phyloP scores from a whole-genome alignment of 208 protist species.

The Trichomonas gallinae region DNA sequence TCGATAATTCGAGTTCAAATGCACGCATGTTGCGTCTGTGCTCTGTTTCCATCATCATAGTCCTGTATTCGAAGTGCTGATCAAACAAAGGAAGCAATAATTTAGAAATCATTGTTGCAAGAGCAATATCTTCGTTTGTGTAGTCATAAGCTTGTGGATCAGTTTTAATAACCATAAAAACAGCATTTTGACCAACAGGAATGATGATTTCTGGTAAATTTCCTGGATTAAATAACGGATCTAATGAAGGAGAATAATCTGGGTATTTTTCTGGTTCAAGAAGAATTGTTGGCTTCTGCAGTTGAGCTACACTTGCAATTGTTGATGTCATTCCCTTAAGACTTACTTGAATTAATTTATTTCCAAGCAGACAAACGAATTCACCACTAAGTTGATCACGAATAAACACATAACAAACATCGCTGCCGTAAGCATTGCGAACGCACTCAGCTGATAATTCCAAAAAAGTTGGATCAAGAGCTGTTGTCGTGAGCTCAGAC shows the following conservation, averaged over 20 bases:
- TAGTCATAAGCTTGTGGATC: neutral
- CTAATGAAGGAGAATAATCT: neutral
- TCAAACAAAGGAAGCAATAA: neutral
- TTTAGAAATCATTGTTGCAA: neutral
- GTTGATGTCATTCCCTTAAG: neutral
- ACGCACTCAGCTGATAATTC: neutral
- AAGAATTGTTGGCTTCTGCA: neutral
- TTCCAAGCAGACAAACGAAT: neutral
- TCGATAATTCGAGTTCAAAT: neutral
- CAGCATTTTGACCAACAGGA: neutral
- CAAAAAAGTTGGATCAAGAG: neutral
- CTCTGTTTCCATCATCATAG: neutral
- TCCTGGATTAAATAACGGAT: conserved; percentile 14
- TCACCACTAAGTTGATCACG: neutral
- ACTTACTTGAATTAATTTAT: neutral
- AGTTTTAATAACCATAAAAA: neutral
- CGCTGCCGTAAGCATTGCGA: neutral
- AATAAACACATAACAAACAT: neutral
- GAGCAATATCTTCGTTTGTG: neutral
- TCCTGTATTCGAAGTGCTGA: neutral
- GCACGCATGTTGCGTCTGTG: neutral
- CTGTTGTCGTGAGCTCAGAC: neutral
- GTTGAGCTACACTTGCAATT: neutral
- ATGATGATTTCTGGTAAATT: neutral
- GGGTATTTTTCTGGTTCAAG: neutral